phyloP scores from a whole-genome alignment of 306 rosid species.

The barrel medic (Medicago truncatula) region DNA sequence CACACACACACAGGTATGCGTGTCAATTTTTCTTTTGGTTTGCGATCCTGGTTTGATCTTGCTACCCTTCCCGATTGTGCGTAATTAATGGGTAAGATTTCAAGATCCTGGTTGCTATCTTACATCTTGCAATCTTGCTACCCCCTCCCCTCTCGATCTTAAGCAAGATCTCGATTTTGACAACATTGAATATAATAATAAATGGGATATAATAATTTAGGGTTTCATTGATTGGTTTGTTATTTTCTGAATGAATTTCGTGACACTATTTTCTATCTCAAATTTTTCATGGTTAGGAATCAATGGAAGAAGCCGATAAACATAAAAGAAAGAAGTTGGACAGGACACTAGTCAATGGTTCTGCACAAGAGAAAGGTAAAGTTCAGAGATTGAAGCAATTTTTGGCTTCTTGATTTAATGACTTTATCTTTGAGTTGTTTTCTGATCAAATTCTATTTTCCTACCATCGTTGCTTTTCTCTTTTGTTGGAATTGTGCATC shows the following conservation, averaged over 20 bases:
- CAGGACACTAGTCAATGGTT: slow-evolving; percentile 43
- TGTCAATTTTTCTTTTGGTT: too few relatives aligned
- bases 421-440: slow-evolving; percentile 24
- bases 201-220: slow-evolving; percentile 25
- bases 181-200: neutral
- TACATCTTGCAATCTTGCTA: neutral
- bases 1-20: neutral
- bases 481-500: slow-evolving; percentile 8
- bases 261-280: slow-evolving; percentile 38
- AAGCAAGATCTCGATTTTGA: neutral
- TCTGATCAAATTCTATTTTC: slow-evolving; percentile 1
- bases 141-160: neutral
- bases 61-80: neutral
- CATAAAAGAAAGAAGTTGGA: slow-evolving; percentile 57
- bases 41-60: neutral
- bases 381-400: slow-evolving; percentile 35
- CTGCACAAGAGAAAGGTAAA: slow-evolving; percentile 55
- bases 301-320: slow-evolving; percentile 45
- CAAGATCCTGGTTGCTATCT: neutral
- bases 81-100: neutral
- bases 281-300: slow-evolving; percentile 59
- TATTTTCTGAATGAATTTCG: slow-evolving; percentile 25
- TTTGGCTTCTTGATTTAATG: slow-evolving; percentile 33
- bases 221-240: slow-evolving; percentile 15
- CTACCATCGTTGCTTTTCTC: neutral